These are phyloP conservation scores for Candida anglica DNA, from an alignment of 805 yeast genomes.

Conservation along the genomic window DNA sequence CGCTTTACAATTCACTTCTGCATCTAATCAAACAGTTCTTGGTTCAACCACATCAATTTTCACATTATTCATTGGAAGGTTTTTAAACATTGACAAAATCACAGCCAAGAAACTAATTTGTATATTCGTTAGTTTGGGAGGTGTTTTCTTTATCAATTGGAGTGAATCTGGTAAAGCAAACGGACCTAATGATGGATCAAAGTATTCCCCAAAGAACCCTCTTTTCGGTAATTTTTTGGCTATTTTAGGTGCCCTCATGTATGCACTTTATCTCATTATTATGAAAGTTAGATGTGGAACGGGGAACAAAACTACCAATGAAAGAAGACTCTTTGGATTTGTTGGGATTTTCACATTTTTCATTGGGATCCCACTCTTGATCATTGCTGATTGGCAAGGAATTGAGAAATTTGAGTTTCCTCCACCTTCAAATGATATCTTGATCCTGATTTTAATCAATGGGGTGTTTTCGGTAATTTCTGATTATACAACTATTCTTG, in stretches of 20 bases:
- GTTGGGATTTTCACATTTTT: slow-evolving; percentile 42
- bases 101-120: slow-evolving; percentile 39
- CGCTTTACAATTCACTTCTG: slow-evolving; percentile 47
- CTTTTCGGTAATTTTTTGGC: slow-evolving; percentile 44
- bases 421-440: slow-evolving; percentile 28
- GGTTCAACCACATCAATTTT: slow-evolving; percentile 50
- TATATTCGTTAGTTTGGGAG: slow-evolving; percentile 40
- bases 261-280: slow-evolving; percentile 41
- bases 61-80: slow-evolving; percentile 42
- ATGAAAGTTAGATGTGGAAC: slow-evolving; percentile 44
- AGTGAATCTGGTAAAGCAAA: slow-evolving; percentile 18
- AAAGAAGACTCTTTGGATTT: slow-evolving; percentile 43
- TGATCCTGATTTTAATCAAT: slow-evolving; percentile 32
- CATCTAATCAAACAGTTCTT: slow-evolving; percentile 49
- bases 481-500: slow-evolving; percentile 48
- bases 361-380: slow-evolving; percentile 36
- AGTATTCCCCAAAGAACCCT: slow-evolving; percentile 33
- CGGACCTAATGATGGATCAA: slow-evolving; percentile 12
- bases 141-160: slow-evolving; percentile 43
- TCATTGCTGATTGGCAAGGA: slow-evolving; percentile 29
- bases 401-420: slow-evolving; percentile 42
- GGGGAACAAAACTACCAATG: slow-evolving; percentile 41
- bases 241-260: slow-evolving; percentile 42
- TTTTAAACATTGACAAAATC: slow-evolving; percentile 38
- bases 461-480: slow-evolving; percentile 46